A percentile compares a stretch with the other conserved stretches of the same genome.
These are phyloP conservation scores for Syzygium jambos DNA, from an alignment of 345 rosid genomes.

Conservation along the genomic window DNA sequence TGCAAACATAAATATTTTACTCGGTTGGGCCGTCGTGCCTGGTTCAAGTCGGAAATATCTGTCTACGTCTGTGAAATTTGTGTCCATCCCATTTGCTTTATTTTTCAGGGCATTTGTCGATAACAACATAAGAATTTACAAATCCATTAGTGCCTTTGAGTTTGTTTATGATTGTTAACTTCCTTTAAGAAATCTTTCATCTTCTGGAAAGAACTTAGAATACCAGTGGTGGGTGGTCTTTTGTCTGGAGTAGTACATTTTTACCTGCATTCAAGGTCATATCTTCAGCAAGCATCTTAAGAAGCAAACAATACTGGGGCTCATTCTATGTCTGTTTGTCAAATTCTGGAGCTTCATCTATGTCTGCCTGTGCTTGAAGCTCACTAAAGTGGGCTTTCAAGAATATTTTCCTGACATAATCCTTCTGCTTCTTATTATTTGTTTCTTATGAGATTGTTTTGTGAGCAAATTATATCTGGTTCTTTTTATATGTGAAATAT, in stretches of 20 bases:
- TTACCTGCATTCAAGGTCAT: neutral
- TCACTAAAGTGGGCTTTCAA: neutral
- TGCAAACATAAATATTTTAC: neutral
- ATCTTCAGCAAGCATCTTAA: neutral
- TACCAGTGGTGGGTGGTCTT: neutral
- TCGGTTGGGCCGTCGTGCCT: neutral
- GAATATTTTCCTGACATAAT: neutral
- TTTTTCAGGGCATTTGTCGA: neutral
- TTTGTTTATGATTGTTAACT: neutral
- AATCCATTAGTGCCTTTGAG: neutral
- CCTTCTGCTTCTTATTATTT: neutral
- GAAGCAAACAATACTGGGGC: neutral
- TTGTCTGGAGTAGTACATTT: neutral
- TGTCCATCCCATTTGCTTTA: neutral
- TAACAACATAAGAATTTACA: neutral
- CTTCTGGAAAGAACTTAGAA: neutral
- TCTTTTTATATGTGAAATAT: constrained; percentile 1
- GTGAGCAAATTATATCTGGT: neutral
- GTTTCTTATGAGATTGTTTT: constrained; percentile 1
- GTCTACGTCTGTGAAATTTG: neutral
- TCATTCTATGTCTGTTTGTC: neutral
- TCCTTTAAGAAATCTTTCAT: neutral
- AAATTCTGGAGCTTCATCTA: neutral
- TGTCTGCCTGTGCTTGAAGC: neutral
- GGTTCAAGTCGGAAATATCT: neutral